Conservation (phyloP, 75 land plant genomes). For the Picea sitchensis region DNA sequence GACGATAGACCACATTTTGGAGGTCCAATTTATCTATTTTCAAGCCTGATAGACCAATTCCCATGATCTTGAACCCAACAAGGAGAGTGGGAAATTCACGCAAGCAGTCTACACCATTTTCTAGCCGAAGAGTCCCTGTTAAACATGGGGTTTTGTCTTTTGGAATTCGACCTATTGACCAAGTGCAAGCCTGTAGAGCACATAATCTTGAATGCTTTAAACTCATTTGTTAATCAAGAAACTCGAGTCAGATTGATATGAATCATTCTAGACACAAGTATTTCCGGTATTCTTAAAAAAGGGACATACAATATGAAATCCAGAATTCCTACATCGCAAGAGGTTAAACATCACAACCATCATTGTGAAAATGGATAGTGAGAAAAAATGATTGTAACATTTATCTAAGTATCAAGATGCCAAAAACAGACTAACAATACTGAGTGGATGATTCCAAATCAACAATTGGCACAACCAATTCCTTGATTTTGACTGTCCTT, state of each 20-base stretch:
- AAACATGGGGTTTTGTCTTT: conserved; percentile 96
- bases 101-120: conserved; percentile 59
- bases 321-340: neutral
- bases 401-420: conserved; percentile 1
- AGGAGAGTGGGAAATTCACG: conserved; percentile 80
- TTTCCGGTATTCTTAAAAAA: neutral
- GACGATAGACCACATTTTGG: conserved; percentile 47
- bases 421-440: neutral
- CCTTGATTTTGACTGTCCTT: no score
- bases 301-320: neutral
- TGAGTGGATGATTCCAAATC: neutral
- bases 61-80: conserved; percentile 88
- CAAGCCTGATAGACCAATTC: conserved; percentile 90
- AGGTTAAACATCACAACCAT: neutral
- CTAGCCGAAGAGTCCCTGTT: conserved; percentile 71
- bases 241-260: neutral
- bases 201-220: neutral
- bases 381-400: neutral
- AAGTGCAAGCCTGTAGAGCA: conserved; percentile 64
- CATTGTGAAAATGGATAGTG: neutral
- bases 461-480: neutral
- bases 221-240: neutral
- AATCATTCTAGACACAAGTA: neutral
- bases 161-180: conserved; percentile 89
- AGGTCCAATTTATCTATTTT: conserved; percentile 84